Evolutionary conservation across 1,284 basidiomycete genomes (phyloP).

Genomic region (Paramarasmius palmivorus): DNA sequence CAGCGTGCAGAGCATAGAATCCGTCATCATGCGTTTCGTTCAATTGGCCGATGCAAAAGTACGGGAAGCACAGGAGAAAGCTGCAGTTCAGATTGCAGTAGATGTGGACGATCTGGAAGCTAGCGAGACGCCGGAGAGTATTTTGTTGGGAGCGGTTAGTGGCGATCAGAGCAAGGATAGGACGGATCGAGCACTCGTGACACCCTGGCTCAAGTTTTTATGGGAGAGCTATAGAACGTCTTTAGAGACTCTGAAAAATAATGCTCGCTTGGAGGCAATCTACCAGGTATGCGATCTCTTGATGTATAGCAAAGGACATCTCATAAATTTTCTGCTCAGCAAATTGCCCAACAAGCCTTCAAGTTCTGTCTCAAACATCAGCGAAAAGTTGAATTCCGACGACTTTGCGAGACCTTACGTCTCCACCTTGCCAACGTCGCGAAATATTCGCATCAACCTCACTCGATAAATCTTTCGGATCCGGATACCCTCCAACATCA

Average conservation of each 20-base stretch:
- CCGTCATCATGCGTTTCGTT: slow-evolving; percentile 90
- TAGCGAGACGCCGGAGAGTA: slow-evolving; percentile 90
- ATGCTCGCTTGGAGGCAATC: slow-evolving; percentile 89
- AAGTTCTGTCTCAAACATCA: slow-evolving; percentile 94
- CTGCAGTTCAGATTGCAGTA: slow-evolving; percentile 67
- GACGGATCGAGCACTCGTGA: slow-evolving; percentile 94
- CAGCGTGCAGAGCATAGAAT: slow-evolving; percentile 89
- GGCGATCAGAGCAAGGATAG: slow-evolving; percentile 94
- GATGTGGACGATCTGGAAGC: slow-evolving; percentile 92
- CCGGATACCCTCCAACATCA: slow-evolving; percentile 96
- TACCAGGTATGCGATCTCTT: slow-evolving; percentile 75
- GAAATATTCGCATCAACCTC: slow-evolving; percentile 94
- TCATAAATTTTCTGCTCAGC: slow-evolving; percentile 43
- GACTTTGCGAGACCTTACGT: slow-evolving; percentile 95
- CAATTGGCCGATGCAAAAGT: slow-evolving; percentile 88
- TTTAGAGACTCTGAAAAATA: slow-evolving; percentile 96
- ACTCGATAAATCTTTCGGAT: slow-evolving; percentile 98
- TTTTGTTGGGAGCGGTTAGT: slow-evolving; percentile 85
- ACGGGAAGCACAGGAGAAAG: slow-evolving; percentile 83
- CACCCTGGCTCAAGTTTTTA: slow-evolving; percentile 96
- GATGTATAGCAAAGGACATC: not conserved
- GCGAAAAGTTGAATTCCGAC: slow-evolving; percentile 97
- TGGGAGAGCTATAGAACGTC: slow-evolving; percentile 99
- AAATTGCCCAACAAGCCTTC: slow-evolving; percentile 97
- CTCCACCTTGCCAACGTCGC: slow-evolving; percentile 94